phyloP scores from a whole-genome alignment of 192 early-diverging fungal genomes.

The Dimargaris verticillata region DNA sequence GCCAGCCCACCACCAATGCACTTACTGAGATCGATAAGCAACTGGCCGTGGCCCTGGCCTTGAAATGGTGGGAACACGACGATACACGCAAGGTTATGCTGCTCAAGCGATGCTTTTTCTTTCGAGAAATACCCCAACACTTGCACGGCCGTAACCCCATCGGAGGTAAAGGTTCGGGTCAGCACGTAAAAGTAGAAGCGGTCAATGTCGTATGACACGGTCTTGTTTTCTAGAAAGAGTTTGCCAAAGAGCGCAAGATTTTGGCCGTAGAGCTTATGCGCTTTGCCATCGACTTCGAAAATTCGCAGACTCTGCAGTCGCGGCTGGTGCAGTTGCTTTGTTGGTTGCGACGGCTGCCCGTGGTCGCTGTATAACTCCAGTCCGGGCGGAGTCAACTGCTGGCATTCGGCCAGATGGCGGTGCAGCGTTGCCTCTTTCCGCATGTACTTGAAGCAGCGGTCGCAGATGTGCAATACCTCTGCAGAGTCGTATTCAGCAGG shows the following conservation, averaged over 20 bases:
- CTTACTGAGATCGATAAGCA: conserved; percentile 86
- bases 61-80: conserved; percentile 75
- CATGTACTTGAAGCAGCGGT: conserved; percentile 90
- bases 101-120: conserved; percentile 71
- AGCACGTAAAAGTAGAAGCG: conserved; percentile 89
- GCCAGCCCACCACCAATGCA: neutral
- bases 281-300: conserved; percentile 79
- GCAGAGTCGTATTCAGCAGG: conserved; percentile 70
- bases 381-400: conserved; percentile 51
- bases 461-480: conserved; percentile 67
- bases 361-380: conserved; percentile 59
- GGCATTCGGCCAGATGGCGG: conserved; percentile 49
- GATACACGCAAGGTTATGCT: conserved; percentile 84
- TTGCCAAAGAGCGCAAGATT: conserved; percentile 87
- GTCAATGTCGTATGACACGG: conserved; percentile 85
- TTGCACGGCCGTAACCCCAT: conserved; percentile 25
- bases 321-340: no score
- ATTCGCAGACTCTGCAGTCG: conserved; percentile 29
- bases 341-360: no score
- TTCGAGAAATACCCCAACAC: conserved; percentile 95
- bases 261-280: conserved; percentile 84
- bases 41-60: conserved; percentile 63
- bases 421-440: conserved; percentile 43
- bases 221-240: conserved; percentile 93
- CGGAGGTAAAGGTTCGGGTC: conserved; percentile 31